These are phyloP conservation scores for Pseudoturritis turrita DNA, from an alignment of 345 rosid genomes.

Conservation along the genomic window DNA sequence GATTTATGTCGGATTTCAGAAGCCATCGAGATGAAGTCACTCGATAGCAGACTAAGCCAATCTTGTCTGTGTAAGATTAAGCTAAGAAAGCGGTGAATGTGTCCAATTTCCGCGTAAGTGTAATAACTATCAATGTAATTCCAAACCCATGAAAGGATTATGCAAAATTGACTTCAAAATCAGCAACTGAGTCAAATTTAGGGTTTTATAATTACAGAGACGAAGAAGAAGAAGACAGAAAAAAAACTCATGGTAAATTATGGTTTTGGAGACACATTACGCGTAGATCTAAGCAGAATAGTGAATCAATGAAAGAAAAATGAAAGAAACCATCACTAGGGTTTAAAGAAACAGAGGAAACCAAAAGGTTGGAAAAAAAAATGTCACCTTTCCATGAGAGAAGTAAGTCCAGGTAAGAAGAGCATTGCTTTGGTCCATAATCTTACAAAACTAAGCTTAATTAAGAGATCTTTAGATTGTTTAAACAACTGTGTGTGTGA, in stretches of 20 bases:
- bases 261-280: conserved; percentile 13
- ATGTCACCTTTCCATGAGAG: conserved; percentile 72
- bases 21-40: background rate
- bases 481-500: background rate
- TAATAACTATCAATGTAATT: background rate
- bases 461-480: background rate
- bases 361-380: background rate
- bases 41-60: background rate
- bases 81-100: background rate
- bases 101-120: background rate
- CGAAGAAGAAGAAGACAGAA: background rate
- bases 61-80: background rate
- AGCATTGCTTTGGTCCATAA: conserved; percentile 65
- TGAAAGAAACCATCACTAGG: background rate
- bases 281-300: conserved; percentile 13
- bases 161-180: background rate
- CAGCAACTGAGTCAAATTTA: background rate
- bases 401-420: conserved; percentile 57
- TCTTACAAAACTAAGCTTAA: background rate
- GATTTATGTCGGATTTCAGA: background rate
- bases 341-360: background rate
- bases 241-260: background rate
- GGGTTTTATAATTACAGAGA: background rate
- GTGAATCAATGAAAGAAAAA: background rate
- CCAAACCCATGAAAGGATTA: background rate